Base-by-base conservation (phyloP, 768 basidiomycete species). In the Stropharia rugosoannulata region DNA sequence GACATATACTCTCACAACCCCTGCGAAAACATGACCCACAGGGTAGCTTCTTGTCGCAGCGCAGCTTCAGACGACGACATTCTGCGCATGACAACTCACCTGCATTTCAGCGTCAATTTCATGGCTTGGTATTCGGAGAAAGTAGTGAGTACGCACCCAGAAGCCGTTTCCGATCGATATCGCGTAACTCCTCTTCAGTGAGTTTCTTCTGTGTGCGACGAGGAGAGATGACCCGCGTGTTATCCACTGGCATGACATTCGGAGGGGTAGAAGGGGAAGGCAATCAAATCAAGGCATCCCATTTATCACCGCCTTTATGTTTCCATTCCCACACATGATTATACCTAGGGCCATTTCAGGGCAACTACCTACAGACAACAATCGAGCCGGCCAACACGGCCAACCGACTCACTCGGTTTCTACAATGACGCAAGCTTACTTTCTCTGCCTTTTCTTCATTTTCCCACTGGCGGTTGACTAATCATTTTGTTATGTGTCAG, bases 1-100 rank as follows among this genome's bases (percentile, higher is more conserved):
- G 82, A 66, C 83, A 86, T 46, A 86, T 86, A 57, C 81, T 81
- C 55, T 83, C 80, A 66, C 84, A 85, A 10, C 83, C 83, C 64
- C 84, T 73, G 41, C 84, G 73, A 39, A 74, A 73, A 62, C 79
- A 81, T 1, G 80, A 80, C 3, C 75, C 66, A 60, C 80, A 82
- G 3, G 80, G 80, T 7, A 81, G 72, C 51, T 75, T 76, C 61
- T 81, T 82, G 58, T 81, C 79, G 61, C 81, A 82, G 44, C 75
- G 73, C 35, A 82, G 68, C 66, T 82, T 81, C 48, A 82, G 60
- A 36, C 79, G 67, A 48, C 79, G 68, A 62, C 80, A 81, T 72
- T 81, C 80, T 16, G 80, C 80, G 57, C 79, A 81, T n/a, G 80
- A 80, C 19, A 81, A 65, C 64, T 80, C 79, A 16, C 79, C 80